These are phyloP conservation scores for Xylariales sp. DNA, from an alignment of 2,329 filamentous ascomycete genomes.

Conservation along the genomic window DNA sequence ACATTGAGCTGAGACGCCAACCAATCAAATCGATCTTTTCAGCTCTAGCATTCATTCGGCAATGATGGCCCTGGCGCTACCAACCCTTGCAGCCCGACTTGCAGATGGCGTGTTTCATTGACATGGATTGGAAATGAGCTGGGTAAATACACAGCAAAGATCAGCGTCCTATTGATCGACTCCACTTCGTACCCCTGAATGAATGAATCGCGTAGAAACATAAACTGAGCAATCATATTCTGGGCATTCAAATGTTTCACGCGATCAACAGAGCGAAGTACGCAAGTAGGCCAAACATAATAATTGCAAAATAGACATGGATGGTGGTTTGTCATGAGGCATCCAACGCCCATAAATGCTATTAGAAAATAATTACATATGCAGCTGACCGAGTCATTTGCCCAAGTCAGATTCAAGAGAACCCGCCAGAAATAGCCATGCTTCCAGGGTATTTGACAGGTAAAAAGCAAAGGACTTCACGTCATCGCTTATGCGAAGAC, in stretches of 20 bases:
- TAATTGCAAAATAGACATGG: slow-evolving; percentile 8
- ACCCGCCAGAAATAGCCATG: too few relatives aligned
- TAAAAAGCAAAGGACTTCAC: too few relatives aligned
- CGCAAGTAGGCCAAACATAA: too few relatives aligned
- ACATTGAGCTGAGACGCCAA: too few relatives aligned
- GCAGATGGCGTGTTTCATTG: slow-evolving; percentile 7
- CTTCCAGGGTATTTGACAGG: too few relatives aligned
- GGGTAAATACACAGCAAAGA: background rate
- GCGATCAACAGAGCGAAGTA: too few relatives aligned
- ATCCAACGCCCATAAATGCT: slow-evolving; percentile 18
- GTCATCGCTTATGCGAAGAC: slow-evolving; percentile 54
- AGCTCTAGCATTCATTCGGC: background rate
- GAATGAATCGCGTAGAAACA: too few relatives aligned
- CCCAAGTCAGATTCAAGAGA: background rate
- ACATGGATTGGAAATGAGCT: slow-evolving; percentile 6
- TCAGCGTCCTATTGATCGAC: background rate
- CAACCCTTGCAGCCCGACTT: background rate
- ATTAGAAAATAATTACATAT: slow-evolving; percentile 50
- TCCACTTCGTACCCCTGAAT: background rate
- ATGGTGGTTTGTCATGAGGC: slow-evolving; percentile 7
- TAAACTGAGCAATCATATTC: too few relatives aligned
- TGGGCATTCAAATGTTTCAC: too few relatives aligned
- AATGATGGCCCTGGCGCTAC: background rate
- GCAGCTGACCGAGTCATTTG: slow-evolving; percentile 2
- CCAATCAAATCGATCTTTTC: background rate